Evolutionary conservation across 2,329 filamentous ascomycete species (phyloP).

Genomic region (Apiospora rasikravindrae): DNA sequence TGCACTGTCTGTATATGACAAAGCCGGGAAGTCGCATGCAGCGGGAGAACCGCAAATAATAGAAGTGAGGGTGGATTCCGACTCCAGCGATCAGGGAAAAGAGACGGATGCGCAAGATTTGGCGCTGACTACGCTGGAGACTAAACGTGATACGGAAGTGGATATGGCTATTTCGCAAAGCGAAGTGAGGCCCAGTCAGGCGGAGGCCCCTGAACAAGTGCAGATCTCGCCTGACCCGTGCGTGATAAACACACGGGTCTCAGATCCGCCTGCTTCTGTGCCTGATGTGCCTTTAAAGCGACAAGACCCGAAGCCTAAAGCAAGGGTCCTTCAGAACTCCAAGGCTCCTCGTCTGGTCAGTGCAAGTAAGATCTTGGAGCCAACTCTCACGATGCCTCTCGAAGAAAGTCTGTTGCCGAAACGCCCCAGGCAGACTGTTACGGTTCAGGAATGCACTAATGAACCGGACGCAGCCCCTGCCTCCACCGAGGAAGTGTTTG

Average conservation of each 20-base stretch:
- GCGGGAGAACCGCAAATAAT: neutral
- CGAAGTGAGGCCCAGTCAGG: conserved; percentile 7
- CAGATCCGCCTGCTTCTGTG: neutral
- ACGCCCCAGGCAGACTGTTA: neutral
- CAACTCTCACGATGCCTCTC: conserved; percentile 2
- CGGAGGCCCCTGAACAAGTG: conserved; percentile 7
- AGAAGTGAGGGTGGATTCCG: conserved; percentile 5
- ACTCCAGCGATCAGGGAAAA: neutral
- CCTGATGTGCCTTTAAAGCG: neutral
- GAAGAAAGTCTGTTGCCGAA: neutral
- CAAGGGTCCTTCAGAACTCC: neutral
- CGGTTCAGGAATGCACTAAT: neutral
- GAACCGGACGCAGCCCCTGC: neutral
- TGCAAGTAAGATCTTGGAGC: neutral
- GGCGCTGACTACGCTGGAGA: conserved; percentile 2
- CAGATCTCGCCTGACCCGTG: conserved; percentile 13
- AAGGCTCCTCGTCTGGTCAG: conserved; percentile 13
- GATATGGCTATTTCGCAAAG: conserved; percentile 7
- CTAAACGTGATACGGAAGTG: conserved; percentile 11
- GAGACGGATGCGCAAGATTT: conserved; percentile 1
- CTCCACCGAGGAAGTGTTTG: conserved; percentile 4
- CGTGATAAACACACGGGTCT: neutral
- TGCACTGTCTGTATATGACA: neutral
- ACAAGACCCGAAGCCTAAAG: conserved; percentile 3
- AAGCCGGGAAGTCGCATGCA: neutral